Evolutionary conservation across 2,329 filamentous ascomycete species (phyloP).

Genomic region (Eutypa lata): DNA sequence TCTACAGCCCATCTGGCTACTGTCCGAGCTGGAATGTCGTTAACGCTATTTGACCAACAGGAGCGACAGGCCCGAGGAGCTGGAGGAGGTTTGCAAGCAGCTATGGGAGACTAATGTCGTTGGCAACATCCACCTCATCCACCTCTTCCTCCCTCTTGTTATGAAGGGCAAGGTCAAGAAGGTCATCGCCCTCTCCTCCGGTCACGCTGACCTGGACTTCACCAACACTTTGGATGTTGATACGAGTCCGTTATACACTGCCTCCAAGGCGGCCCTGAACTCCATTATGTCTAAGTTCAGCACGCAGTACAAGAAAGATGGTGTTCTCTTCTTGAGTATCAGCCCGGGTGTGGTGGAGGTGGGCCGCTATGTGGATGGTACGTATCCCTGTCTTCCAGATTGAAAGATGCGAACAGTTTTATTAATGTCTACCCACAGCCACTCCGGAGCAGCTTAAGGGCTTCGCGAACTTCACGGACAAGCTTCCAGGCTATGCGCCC

Average conservation of each 20-base stretch:
- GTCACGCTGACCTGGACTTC: conserved; percentile 36
- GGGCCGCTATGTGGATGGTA: neutral
- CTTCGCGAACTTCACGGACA: conserved; percentile 6
- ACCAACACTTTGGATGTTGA: conserved; percentile 20
- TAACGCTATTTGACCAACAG: conserved; percentile 14
- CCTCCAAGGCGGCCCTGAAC: conserved; percentile 38
- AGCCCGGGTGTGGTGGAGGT: conserved; percentile 48
- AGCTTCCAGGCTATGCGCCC: conserved; percentile 20
- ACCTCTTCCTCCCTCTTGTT: conserved; percentile 50
- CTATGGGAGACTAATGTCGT: conserved; percentile 46
- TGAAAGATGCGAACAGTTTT: neutral
- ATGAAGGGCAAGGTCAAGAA: conserved; percentile 49
- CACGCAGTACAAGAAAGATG: conserved; percentile 45
- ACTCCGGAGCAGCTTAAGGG: conserved; percentile 4
- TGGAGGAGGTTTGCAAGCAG: conserved; percentile 29
- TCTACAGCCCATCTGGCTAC: neutral
- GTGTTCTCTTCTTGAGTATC: conserved; percentile 49
- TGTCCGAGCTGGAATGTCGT: neutral
- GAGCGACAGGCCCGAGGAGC: conserved; percentile 23
- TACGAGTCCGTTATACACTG: conserved; percentile 30
- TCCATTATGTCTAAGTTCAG: conserved; percentile 50
- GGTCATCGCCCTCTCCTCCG: conserved; percentile 45
- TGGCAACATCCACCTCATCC: conserved; percentile 48
- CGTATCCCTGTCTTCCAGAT: conserved; percentile 18
- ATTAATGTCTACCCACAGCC: conserved; percentile 2